A percentile compares a stretch with the other conserved stretches of the same genome.
These are phyloP conservation scores for Clarireedia homoeocarpa DNA, from an alignment of 2,329 filamentous ascomycete genomes.

Conservation along the genomic window DNA sequence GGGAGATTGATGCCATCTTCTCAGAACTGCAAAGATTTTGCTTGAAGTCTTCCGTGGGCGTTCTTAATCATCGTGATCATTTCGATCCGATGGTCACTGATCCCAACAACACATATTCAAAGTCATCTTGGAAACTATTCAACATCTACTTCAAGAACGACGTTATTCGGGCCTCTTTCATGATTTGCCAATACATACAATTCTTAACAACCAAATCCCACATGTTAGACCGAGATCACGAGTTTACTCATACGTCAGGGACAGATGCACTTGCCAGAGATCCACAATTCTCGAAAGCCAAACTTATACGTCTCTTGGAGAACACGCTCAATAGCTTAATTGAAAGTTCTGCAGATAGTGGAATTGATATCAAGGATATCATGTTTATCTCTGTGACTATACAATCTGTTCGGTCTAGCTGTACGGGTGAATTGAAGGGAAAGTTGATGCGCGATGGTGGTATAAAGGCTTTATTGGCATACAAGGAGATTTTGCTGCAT, in stretches of 20 bases:
- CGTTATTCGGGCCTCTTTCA: constrained; percentile 13
- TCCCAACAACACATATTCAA: not conserved
- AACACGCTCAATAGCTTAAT: constrained; percentile 10
- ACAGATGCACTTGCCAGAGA: constrained; percentile 4
- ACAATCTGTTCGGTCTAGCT: constrained; percentile 11
- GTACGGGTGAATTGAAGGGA: constrained; percentile 1
- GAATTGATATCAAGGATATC: constrained; percentile 16
- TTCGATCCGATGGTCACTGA: constrained; percentile 10
- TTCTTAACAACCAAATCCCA: not conserved
- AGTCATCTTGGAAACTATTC: constrained; percentile 12
- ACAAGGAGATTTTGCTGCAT: constrained; percentile 5
- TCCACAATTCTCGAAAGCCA: constrained; percentile 12
- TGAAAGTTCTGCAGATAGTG: constrained; percentile 9
- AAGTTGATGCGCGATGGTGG: constrained; percentile 13
- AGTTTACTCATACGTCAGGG: not conserved
- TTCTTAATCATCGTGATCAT: constrained; percentile 13
- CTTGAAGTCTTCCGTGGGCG: constrained; percentile 10
- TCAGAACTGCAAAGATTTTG: constrained; percentile 4
- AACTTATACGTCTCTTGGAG: constrained; percentile 14
- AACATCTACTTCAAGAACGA: constrained; percentile 16
- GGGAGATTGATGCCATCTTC: constrained; percentile 2
- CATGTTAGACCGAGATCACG: not conserved
- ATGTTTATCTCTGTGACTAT: constrained; percentile 11
- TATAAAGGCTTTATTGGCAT: constrained; percentile 11
- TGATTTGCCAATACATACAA: constrained; percentile 8